Evolutionary conservation across 2,329 filamentous ascomycete genomes (phyloP), one percentile per base, ranked within the genome.

Genomic region (Scedosporium boydii): DNA sequence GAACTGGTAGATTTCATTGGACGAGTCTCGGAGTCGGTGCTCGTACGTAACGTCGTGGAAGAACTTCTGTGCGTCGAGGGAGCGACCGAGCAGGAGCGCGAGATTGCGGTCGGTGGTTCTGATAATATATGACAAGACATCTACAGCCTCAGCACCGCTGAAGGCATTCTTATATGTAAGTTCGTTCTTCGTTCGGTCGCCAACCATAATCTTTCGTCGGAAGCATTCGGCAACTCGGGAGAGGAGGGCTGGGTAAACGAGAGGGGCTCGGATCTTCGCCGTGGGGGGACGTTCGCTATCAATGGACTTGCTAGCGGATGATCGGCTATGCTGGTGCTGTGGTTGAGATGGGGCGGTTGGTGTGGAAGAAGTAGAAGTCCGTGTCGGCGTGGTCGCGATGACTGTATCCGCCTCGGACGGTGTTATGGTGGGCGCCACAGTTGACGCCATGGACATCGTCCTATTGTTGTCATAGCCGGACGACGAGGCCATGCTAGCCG

Each of bases 1-100:
- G 76, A 99, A 99, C 72, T 98, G 93, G 74, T 98, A 99, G 74
- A 99, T 90, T 75, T 99, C 95, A 60, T 88, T 89, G 48, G 88
- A 85, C n/a, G 93, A 96, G 75, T 99, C 95, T 75, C 95, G 89
- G 69, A 99, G 79, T 58, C 95, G 86, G 75, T 99, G 95, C 69
- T 97, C 93, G 75, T 99, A 99, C 0, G 93, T 97, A 59, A 98
- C 95, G 80, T 99, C 95, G 77, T 99, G 95, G 73, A 99, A 99
- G 78, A 96, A 97, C 73, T 98, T 98, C 72, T 99, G 95, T 26
- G 95, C 95, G 76, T 99, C 95, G 64, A 99, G 79, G 51, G 95
- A 92, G 71, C 95, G 86, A 65, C 95, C 95, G 16, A 99, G 80
- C 9, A 99, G 84, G 58, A 99, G 80, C 10, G 95, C 95, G 64